Evolutionary conservation across 768 basidiomycete genomes (phyloP), one percentile per base, ranked within the genome.

Genomic region (Saitozyma podzolica): DNA sequence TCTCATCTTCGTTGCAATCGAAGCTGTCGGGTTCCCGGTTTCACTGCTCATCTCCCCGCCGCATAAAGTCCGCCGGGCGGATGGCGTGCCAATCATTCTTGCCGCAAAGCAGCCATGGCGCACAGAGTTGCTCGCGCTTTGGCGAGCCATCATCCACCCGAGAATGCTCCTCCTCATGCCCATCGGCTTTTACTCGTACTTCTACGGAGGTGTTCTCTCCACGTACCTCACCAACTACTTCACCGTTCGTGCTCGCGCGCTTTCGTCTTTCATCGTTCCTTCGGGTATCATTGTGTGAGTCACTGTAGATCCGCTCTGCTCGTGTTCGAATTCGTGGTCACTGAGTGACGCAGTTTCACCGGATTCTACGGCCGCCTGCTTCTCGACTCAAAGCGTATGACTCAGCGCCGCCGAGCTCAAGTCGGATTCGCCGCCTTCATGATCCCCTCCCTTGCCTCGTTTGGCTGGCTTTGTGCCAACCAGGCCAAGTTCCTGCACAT

Each of bases 251-350:
- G 56, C 63, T 9, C 59, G 65, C 43, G 58, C 63, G 8, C 50
- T 73, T 6, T 73, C 72, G 5, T 68, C 66, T 13, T 56, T 73
- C 48, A 63, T 73, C 56, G 53, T 57, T 8, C 67, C 67, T n/a
- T 13, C 42, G 17, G 40, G 19, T 9, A 64, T 63, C 56, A 56
- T 67, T 43, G 55, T 66, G 50, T 64, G 43, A 64, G 63, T 64
- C 2, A 40, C 47, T 13, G 6, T 13, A 19, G 29, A 37, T 10
- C 39, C 9, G 41, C 8, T 40, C 10, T 13, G 29, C 20, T 37
- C 11, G 48, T 54, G 56, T 16, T 40, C 45, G 11, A 6, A 11
- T 2, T 17, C 45, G 45, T 13, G n/a, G n/a, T 47, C 45, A 17
- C 45, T 47, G 45, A 47, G 13, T 29, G 29, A 45, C n/a, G 14